Evolutionary conservation across 2,329 filamentous ascomycete species (phyloP).

Genomic region (Talaromyces piceae): DNA sequence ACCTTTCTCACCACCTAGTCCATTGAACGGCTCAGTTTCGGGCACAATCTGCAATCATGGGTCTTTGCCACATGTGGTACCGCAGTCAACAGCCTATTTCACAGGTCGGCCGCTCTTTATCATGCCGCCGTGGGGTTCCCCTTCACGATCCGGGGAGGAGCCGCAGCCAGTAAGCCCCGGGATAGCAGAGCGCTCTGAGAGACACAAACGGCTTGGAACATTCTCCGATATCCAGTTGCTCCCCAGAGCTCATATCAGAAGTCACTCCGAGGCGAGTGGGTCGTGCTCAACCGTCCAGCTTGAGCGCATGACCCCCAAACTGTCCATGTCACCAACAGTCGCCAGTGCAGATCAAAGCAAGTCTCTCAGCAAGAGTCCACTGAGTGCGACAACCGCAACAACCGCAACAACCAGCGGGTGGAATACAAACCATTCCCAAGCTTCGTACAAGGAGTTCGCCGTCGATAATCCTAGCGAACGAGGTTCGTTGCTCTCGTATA

Average conservation of each 20-base stretch:
- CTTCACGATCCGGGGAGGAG: background rate
- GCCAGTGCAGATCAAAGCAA: background rate
- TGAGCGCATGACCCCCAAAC: background rate
- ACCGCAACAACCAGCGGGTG: background rate
- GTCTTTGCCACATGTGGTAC: background rate
- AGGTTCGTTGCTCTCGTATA: constrained; percentile 4
- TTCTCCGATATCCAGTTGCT: constrained; percentile 1
- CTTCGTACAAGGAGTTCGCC: constrained; percentile 1
- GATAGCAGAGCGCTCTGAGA: background rate
- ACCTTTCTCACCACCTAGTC: background rate
- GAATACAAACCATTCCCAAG: background rate
- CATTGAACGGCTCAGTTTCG: background rate
- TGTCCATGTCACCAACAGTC: constrained; percentile 2
- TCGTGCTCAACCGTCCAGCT: constrained; percentile 1
- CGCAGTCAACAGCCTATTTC: background rate
- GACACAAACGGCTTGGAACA: background rate
- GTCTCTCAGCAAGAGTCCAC: background rate
- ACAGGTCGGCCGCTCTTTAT: background rate
- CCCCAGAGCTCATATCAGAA: constrained; percentile 7
- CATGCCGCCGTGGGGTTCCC: background rate
- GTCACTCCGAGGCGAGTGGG: constrained; percentile 4
- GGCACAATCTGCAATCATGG: background rate
- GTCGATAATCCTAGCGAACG: constrained; percentile 3
- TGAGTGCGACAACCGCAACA: background rate
- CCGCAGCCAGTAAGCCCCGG: background rate